Conservation (phyloP, 805 yeast genomes). For the Priceomyces melissophilus region DNA sequence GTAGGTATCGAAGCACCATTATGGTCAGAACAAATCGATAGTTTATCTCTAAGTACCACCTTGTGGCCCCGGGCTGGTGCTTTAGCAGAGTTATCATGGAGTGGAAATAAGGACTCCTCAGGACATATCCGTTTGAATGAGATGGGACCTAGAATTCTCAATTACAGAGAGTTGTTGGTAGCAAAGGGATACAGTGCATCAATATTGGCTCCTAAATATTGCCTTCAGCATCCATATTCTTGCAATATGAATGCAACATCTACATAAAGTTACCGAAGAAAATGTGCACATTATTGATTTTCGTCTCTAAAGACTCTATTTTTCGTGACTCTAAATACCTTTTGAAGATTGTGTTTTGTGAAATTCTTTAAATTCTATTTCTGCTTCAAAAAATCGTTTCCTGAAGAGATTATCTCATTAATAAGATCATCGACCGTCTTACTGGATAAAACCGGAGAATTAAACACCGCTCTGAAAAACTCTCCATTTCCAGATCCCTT, state of each 20-base stretch:
- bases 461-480: conserved; percentile 81
- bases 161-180: conserved; percentile 37
- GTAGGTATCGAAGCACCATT: conserved; percentile 39
- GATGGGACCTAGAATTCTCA: conserved; percentile 33
- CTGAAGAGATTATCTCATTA: conserved; percentile 24
- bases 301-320: too few relatives aligned
- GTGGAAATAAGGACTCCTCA: conserved; percentile 31
- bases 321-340: not conserved
- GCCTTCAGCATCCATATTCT: conserved; percentile 34
- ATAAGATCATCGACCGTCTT: conserved; percentile 35
- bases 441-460: conserved; percentile 55
- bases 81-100: conserved; percentile 39
- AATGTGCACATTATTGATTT: too few relatives aligned
- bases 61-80: conserved; percentile 44
- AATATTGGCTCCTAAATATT: conserved; percentile 36
- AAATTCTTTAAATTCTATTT: not conserved
- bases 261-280: too few relatives aligned
- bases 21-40: conserved; percentile 39
- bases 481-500: conserved; percentile 56
- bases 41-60: conserved; percentile 23
- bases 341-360: not conserved
- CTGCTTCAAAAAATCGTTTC: conserved; percentile 10
- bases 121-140: conserved; percentile 26
- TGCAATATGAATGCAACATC: conserved; percentile 23
- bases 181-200: conserved; percentile 30